A percentile compares a stretch with the other conserved stretches of the same genome.
Evolutionary conservation across 2,329 filamentous ascomycete genomes (phyloP).

Genomic region (Diaporthe vaccinii): DNA sequence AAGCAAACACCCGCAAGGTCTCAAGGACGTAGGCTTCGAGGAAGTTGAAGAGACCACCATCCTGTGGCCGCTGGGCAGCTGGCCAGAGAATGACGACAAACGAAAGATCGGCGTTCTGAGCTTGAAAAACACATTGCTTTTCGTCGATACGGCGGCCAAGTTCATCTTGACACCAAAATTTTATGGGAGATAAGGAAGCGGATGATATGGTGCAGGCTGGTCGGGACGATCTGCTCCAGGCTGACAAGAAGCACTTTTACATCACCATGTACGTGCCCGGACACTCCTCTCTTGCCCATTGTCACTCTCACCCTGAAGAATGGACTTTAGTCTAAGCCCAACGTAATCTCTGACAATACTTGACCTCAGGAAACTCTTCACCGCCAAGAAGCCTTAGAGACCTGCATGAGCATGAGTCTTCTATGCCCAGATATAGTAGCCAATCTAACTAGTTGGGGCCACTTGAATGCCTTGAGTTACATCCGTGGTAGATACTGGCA

Average conservation of each 20-base stretch:
- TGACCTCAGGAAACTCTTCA: neutral
- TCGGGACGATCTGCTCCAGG: neutral
- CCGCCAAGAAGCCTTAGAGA: neutral
- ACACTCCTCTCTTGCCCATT: neutral
- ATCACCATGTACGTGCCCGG: neutral
- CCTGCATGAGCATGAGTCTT: neutral
- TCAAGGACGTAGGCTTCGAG: neutral
- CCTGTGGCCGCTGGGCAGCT: neutral
- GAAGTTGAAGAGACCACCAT: neutral
- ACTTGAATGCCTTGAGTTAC: too few relatives aligned
- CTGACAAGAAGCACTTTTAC: neutral
- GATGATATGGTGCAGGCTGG: neutral
- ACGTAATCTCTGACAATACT: neutral
- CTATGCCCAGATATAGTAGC: too few relatives aligned
- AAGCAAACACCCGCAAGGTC: neutral
- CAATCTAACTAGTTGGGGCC: too few relatives aligned
- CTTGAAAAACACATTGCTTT: neutral
- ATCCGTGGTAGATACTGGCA: too few relatives aligned
- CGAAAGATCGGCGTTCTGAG: neutral
- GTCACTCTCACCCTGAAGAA: neutral
- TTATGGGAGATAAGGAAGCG: neutral
- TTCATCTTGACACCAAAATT: neutral
- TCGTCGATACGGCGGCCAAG: neutral
- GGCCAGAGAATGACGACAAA: neutral
- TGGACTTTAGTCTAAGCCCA: neutral